Base-by-base conservation (phyloP, 805 yeast species). In the Yarrowia alimentaria region DNA sequence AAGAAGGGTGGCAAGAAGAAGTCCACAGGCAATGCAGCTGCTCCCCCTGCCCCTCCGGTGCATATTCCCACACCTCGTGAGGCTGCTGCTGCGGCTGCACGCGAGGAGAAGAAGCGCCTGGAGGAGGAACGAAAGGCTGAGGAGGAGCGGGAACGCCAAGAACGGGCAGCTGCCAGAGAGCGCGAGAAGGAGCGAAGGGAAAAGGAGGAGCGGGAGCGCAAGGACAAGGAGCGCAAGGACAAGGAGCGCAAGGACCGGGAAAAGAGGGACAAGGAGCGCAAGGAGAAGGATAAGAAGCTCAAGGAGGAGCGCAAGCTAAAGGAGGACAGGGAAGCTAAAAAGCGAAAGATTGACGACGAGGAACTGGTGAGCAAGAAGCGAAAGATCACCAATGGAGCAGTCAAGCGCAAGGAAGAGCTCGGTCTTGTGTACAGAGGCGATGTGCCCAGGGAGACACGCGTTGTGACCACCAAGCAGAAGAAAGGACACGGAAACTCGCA, bases 121-220 rank as follows among this genome's bases (percentile, higher is more conserved):
- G 57, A 58, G 16, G 47, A 58, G 12, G 53, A 43, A 14, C 25
- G 40, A 13, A 45, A 53, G 35, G 28, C 43, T 10, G 52, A 40
- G 13, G 52, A 49, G 14, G 57, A 47, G 30, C 16, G 53, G 47
- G 35, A 54, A 37, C 50, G 56, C 45, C 55, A 53, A 24, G 50
- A 33, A 2, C 26, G 50, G 14, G 47, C 32, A 2, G 33, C 17
- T 40, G 25, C 20, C 28, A 52, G 47, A 20, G 53, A 51, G 57
- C 29, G 25, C 40, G 51, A 33, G 54, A 49, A 38, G 53, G 50
- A 40, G 57, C 45, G 52, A 53, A 55, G 14, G 47, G 45, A 20
- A 56, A 54, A 14, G 51, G 54, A n/a, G 53, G 34, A 31, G 17
- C 13, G 16, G 2, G 50, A 43, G 13, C 32, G 34, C n/a, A 19